Conservation (phyloP, 225 moss, liverwort and hornwort species). For the Straminergon stramineum region DNA sequence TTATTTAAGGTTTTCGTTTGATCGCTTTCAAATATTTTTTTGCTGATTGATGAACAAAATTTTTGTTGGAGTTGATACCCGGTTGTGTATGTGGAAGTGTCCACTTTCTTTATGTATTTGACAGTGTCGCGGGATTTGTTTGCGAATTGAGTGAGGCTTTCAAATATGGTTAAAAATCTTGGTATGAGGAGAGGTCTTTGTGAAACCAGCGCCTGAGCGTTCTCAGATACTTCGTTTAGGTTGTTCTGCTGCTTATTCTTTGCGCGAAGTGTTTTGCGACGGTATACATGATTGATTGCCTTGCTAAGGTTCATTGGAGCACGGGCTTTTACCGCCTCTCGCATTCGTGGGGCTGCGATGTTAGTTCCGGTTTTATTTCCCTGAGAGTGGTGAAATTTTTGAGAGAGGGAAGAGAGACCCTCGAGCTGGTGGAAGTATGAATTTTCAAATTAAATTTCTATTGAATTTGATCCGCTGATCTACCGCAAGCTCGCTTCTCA, state of each 20-base stretch:
- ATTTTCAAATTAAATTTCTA: neutral
- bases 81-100: neutral
- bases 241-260: neutral
- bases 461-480: neutral
- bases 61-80: neutral
- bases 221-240: neutral
- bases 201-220: neutral
- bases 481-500: neutral
- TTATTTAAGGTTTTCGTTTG: neutral
- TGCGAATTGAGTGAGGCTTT: neutral
- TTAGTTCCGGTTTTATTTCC: neutral
- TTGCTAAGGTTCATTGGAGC: neutral
- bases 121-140: neutral
- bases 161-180: neutral
- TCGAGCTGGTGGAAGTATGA: neutral
- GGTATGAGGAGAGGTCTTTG: neutral
- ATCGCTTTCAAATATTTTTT: neutral
- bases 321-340: neutral
- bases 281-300: neutral
- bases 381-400: neutral
- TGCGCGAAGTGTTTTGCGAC: neutral
- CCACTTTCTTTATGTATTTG: neutral
- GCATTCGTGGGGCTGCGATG: neutral
- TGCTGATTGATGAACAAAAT: neutral
- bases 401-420: neutral